Evolutionary conservation across 345 rosid species (phyloP), one percentile per base, ranked within the genome.

Genomic region (Eucalyptus victrix): DNA sequence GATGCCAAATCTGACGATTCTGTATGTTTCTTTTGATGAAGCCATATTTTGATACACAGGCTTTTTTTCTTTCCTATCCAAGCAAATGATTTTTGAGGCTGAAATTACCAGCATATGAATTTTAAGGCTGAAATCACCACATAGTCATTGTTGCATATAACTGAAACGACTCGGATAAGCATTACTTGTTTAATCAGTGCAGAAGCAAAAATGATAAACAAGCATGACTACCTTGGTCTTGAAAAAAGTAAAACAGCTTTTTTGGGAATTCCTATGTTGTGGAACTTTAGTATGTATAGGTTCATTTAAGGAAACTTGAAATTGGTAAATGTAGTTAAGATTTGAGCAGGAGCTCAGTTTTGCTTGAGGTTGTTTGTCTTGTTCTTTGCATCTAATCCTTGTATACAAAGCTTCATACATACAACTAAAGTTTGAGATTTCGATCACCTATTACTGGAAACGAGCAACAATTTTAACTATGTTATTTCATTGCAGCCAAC

Each of bases 401-500:
- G 81, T 37, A 18, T 37, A 34, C 44, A 72, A 67, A 67, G 44
- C 40, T 8, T 34, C 45, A 18, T 18, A 72, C 44, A 34, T 42
- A 72, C 14, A 72, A 72, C 24, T 19, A 19, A 72, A 34, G 81
- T 72, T 18, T 18, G 81, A 72, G 11, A 72, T 72, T 37, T 34
- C 3, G 45, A 72, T 72, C 44, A 34, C 7, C 81, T 34, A 72
- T 72, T 72, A 37, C 26, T 72, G 6, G 81, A 72, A 37, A 72
- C 44, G 3, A 72, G 45, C 81, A 34, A 37, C 44, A 18, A 18
- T 34, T 72, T 72, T 18, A 34, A 72, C 44, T 34, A 72, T 19
- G 44, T 72, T 72, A 23, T 80, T 32, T 3, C 92, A 89, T 91
- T 93, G 94, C 95, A 98, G 99, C 85, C 99, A 98, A 89, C 94